Evolutionary conservation across 495 filamentous ascomycete genomes (phyloP).

Genomic region (Usnea hakonensis): DNA sequence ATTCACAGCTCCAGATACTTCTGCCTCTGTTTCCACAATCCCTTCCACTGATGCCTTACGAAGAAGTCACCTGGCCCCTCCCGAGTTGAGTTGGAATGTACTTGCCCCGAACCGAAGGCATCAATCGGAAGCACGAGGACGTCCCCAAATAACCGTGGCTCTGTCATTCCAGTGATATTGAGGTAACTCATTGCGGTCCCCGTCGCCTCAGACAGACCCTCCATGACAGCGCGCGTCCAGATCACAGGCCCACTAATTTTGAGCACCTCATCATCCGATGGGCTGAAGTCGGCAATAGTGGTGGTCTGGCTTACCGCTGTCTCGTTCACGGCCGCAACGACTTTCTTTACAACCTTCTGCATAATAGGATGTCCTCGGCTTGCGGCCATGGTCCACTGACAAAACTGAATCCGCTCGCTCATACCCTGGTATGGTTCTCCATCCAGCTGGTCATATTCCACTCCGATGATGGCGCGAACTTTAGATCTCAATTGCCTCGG

Average conservation of each 20-base stretch:
- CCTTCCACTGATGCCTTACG: neutral
- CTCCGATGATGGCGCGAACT: slow-evolving; percentile 34
- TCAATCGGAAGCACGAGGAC: slow-evolving; percentile 36
- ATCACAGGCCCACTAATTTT: slow-evolving; percentile 34
- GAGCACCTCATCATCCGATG: slow-evolving; percentile 28
- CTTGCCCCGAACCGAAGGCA: slow-evolving; percentile 29
- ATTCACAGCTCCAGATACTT: too few relatives aligned
- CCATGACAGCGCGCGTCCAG: slow-evolving; percentile 33
- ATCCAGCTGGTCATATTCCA: slow-evolving; percentile 31
- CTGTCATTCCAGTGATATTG: slow-evolving; percentile 3
- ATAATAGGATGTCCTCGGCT: slow-evolving; percentile 8
- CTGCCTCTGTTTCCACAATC: too few relatives aligned
- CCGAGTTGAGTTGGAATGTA: neutral
- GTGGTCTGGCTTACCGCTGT: slow-evolving; percentile 24
- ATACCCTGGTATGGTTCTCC: neutral
- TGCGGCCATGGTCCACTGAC: slow-evolving; percentile 16
- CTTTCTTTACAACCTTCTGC: slow-evolving; percentile 25
- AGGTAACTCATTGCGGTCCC: neutral
- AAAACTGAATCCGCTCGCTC: slow-evolving; percentile 4
- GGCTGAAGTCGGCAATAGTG: slow-evolving; percentile 17
- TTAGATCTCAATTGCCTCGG: slow-evolving; percentile 36
- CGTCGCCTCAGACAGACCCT: slow-evolving; percentile 27
- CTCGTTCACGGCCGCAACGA: slow-evolving; percentile 29
- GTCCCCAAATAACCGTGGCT: slow-evolving; percentile 3
- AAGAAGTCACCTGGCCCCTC: neutral